These are phyloP conservation scores for Trichophyton mentagrophytes DNA, from an alignment of 2,329 filamentous ascomycete genomes.

Conservation along the genomic window DNA sequence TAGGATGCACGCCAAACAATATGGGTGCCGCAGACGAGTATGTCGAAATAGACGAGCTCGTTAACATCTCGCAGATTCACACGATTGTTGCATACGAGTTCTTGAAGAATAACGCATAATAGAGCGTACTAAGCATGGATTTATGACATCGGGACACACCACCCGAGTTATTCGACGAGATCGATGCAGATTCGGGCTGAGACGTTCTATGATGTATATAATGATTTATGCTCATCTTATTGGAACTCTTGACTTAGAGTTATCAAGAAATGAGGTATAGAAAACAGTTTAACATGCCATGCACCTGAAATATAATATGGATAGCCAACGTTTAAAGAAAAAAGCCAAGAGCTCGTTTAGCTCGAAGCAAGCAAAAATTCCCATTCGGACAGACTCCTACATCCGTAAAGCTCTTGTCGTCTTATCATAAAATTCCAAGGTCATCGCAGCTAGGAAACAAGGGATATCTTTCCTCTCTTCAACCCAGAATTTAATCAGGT, in stretches of 20 bases:
- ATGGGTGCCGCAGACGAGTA: slow-evolving; percentile 12
- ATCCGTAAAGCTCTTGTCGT: slow-evolving; percentile 25
- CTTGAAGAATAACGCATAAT: slow-evolving; percentile 1
- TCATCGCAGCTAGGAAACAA: slow-evolving; percentile 80
- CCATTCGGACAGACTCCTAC: neutral
- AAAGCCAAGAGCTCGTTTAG: neutral
- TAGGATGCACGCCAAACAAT: slow-evolving; percentile 10
- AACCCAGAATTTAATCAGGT: slow-evolving; percentile 91
- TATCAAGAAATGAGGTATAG: too few relatives aligned
- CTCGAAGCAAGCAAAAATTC: neutral
- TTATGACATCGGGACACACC: neutral
- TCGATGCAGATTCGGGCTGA: too few relatives aligned
- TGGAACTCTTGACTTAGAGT: too few relatives aligned
- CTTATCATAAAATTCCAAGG: slow-evolving; percentile 79
- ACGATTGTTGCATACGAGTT: slow-evolving; percentile 11
- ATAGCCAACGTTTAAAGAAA: neutral
- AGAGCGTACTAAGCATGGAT: neutral
- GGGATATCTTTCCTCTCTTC: slow-evolving; percentile 81
- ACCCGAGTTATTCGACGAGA: too few relatives aligned
- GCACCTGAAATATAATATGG: neutral
- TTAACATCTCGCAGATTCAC: slow-evolving; percentile 9
- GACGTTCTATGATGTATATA: too few relatives aligned
- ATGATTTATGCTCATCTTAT: too few relatives aligned
- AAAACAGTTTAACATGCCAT: too few relatives aligned
- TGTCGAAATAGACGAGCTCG: slow-evolving; percentile 8